A percentile compares a stretch with the other conserved stretches of the same genome.
Evolutionary conservation across 2,329 filamentous ascomycete species (phyloP).

Genomic region (Fusarium sp.): DNA sequence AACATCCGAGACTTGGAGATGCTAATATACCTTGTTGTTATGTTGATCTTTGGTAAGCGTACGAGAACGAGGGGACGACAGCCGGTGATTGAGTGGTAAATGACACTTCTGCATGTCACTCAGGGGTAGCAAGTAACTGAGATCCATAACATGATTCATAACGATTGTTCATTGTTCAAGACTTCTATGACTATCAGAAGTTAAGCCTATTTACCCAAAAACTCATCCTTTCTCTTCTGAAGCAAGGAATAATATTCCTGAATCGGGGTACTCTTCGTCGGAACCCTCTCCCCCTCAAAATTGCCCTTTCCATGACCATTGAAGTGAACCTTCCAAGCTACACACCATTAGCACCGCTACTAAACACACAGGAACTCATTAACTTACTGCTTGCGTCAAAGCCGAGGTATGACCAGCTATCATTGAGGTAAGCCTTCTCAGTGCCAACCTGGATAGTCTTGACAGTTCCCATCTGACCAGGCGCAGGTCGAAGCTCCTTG

Average conservation of each 20-base stretch:
- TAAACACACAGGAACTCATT: accelerated
- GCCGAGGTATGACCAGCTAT: slow-evolving; percentile 57
- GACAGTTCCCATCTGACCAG: slow-evolving; percentile 55
- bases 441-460: slow-evolving; percentile 54
- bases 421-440: slow-evolving; percentile 56
- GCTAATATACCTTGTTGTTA: too few relatives aligned
- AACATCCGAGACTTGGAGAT: too few relatives aligned
- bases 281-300: slow-evolving; percentile 45
- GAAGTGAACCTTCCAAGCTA: slow-evolving; percentile 50
- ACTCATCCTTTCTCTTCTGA: slow-evolving; percentile 46
- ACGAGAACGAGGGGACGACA: too few relatives aligned
- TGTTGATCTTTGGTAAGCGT: too few relatives aligned
- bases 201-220: slow-evolving; percentile 7
- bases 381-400: slow-evolving; percentile 58
- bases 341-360: slow-evolving; percentile 26
- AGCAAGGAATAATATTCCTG: slow-evolving; percentile 49
- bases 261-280: slow-evolving; percentile 35
- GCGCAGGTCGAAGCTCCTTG: slow-evolving; percentile 56
- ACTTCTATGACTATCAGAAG: neutral
- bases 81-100: too few relatives aligned
- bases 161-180: neutral
- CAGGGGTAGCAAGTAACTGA: neutral
- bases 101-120: neutral
- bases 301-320: slow-evolving; percentile 49
- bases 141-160: neutral